Conservation (phyloP, 306 rosid genomes). For the Cicer pinnatifidum region DNA sequence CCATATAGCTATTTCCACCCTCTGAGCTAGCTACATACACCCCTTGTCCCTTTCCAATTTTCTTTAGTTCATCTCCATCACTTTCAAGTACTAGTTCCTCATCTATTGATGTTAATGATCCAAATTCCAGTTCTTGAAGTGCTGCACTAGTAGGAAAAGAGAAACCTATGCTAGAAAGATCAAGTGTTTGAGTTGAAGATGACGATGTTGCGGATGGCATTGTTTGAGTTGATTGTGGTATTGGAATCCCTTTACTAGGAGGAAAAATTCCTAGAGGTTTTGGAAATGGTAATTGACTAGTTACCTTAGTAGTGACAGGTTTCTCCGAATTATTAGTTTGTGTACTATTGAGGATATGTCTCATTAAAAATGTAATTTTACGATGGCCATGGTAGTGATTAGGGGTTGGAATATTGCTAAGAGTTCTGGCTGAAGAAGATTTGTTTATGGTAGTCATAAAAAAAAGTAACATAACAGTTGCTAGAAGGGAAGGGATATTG, state of each 20-base stretch:
- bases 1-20: slow-evolving; percentile 69
- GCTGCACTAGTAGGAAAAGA: slow-evolving; percentile 62
- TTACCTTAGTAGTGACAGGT: slow-evolving; percentile 46
- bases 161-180: slow-evolving; percentile 58
- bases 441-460: slow-evolving; percentile 41
- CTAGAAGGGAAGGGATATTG: slow-evolving; percentile 41
- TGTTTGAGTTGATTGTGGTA: slow-evolving; percentile 53
- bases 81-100: slow-evolving; percentile 57
- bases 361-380: slow-evolving; percentile 62
- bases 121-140: slow-evolving; percentile 66
- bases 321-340: slow-evolving; percentile 18
- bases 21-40: slow-evolving; percentile 66
- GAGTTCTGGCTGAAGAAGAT: slow-evolving; percentile 56
- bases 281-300: slow-evolving; percentile 53
- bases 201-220: slow-evolving; percentile 9
- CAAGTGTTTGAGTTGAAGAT: slow-evolving; percentile 57
- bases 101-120: slow-evolving; percentile 57
- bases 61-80: slow-evolving; percentile 26
- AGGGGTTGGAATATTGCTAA: slow-evolving; percentile 48
- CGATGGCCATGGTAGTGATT: slow-evolving; percentile 50
- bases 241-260: slow-evolving; percentile 55
- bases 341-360: slow-evolving; percentile 54
- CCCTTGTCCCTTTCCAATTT: slow-evolving; percentile 70
- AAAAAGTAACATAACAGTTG: slow-evolving; percentile 39
- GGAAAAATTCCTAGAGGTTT: slow-evolving; percentile 64